Evolutionary conservation across 176 grass and related monocot genomes (phyloP), one percentile per base, ranked within the genome.

Genomic region (Urochloa ruziziensis): DNA sequence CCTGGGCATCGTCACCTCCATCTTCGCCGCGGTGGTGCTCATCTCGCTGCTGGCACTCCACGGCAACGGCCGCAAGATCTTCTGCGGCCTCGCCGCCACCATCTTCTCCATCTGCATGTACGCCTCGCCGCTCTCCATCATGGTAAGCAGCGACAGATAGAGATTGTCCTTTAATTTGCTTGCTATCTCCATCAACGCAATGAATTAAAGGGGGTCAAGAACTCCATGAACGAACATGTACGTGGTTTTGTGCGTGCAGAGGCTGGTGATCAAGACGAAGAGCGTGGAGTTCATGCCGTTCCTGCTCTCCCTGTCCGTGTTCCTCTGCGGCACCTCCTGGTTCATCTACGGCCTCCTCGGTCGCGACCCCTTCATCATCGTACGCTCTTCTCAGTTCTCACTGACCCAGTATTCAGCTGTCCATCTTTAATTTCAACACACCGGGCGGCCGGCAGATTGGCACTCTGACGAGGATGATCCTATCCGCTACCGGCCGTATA

Each of bases 241-340:
- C 33, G 43, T 73, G n/a, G 39, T 40, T 10, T 47, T 73, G 25
- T 24, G 44, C 0, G 58, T 80, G 89, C 91, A 98, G 96, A 99
- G 91, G 85, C 14, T 99, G 89, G 96, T 99, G 93, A 87, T 99
- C 78, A 95, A 92, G 85, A 96, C 96, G 3, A 99, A 99, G 70
- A 99, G 96, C 84, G 96, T 99, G 87, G 93, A 96, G 85, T 99
- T 77, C 93, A 99, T 99, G 96, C 96, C 96, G 15, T 96, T 99
- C 79, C 90, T 99, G 73, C 91, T 99, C 47, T 99, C 96, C 24
- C 85, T 96, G 64, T 90, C 89, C 56, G 96, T 96, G 2, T 99
- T 99, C 87, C 82, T 99, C 28, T 94, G 93, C 74, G 96, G 93
- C 44, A 99, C 93, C 49, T 99, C 96, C 15, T 99, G 96, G 96